These are phyloP conservation scores for Lipomyces spencermartinsiae DNA, from an alignment of 805 yeast genomes.

Conservation along the genomic window DNA sequence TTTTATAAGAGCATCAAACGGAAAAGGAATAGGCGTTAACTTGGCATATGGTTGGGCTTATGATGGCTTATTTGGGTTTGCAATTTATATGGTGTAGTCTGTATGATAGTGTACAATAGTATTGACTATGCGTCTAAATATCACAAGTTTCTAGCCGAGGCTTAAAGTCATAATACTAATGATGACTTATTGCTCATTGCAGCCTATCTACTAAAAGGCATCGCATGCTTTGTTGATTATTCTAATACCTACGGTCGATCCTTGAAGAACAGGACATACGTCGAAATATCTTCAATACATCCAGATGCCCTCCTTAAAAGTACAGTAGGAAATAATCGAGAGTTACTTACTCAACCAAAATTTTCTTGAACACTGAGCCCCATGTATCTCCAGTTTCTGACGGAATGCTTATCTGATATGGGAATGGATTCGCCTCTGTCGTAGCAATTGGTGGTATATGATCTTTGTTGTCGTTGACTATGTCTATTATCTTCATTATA, in stretches of 20 bases:
- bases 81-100: not conserved
- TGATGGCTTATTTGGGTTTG: not conserved
- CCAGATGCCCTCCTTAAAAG: not conserved
- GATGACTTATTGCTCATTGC: too few relatives aligned
- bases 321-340: not conserved
- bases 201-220: too few relatives aligned
- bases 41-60: not conserved
- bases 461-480: slow-evolving; percentile 61
- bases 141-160: not conserved
- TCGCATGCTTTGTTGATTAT: too few relatives aligned
- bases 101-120: not conserved
- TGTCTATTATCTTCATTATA: slow-evolving; percentile 56
- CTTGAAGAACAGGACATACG: not conserved
- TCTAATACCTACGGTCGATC: too few relatives aligned
- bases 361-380: slow-evolving; percentile 49
- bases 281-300: too few relatives aligned
- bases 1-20: slow-evolving; percentile 68
- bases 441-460: slow-evolving; percentile 80
- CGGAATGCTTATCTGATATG: slow-evolving; percentile 52
- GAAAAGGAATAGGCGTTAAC: slow-evolving; percentile 58
- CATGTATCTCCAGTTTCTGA: slow-evolving; percentile 42
- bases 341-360: slow-evolving; percentile 36
- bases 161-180: not conserved
- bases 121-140: not conserved
- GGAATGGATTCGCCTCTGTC: slow-evolving; percentile 70